These are phyloP conservation scores for Ganoderma meredithae DNA, from an alignment of 1,284 basidiomycete genomes.

Conservation along the genomic window DNA sequence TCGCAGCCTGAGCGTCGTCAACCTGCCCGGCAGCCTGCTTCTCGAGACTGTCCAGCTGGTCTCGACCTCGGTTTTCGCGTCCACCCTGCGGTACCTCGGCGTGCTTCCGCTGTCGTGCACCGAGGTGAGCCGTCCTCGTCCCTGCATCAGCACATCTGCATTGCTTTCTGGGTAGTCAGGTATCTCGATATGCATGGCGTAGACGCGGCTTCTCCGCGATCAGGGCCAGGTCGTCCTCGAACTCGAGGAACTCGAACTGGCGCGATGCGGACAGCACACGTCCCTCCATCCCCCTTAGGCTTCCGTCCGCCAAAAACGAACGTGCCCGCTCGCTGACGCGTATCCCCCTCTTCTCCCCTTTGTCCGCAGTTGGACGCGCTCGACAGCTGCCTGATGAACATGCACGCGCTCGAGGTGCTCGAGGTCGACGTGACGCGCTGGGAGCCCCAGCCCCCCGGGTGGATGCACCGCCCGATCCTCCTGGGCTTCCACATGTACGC, in stretches of 20 bases:
- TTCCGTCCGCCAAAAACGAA: too few species aligned
- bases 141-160: neutral
- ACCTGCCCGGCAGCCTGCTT: slow-evolving; percentile 36
- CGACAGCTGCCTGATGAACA: slow-evolving; percentile 37
- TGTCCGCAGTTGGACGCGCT: slow-evolving; percentile 33
- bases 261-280: neutral
- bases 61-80: slow-evolving; percentile 33
- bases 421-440: slow-evolving; percentile 42
- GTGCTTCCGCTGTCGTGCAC: slow-evolving; percentile 36
- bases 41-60: slow-evolving; percentile 35
- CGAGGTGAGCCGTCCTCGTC: slow-evolving; percentile 35
- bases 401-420: slow-evolving; percentile 37
- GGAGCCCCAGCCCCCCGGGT: slow-evolving; percentile 35
- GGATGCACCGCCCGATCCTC: slow-evolving; percentile 39
- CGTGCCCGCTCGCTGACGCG: slow-evolving; percentile 16
- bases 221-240: neutral
- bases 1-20: slow-evolving; percentile 38
- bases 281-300: neutral
- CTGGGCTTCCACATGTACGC: slow-evolving; percentile 43
- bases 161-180: neutral
- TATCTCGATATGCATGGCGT: neutral
- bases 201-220: slow-evolving; percentile 5
- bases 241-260: neutral
- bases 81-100: slow-evolving; percentile 40
- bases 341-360: neutral